phyloP scores from a whole-genome alignment of 331 rosid species.

The Dryas integrifolia region DNA sequence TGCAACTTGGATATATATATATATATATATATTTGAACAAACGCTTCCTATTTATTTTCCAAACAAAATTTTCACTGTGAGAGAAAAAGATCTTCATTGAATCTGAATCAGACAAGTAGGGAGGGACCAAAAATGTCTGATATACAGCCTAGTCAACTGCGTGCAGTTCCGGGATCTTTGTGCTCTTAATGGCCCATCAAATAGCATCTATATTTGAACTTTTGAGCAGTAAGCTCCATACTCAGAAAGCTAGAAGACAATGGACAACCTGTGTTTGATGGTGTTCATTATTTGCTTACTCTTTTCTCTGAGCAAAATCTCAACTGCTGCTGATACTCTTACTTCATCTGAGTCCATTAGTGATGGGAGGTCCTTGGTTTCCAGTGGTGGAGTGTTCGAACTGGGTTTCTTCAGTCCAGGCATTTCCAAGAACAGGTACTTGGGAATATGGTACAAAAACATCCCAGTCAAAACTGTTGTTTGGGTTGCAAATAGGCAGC shows the following conservation, averaged over 20 bases:
- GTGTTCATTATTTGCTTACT: slow-evolving; percentile 12
- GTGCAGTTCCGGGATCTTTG: background rate
- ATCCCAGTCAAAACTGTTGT: slow-evolving; percentile 11
- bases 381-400: slow-evolving; percentile 23
- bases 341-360: slow-evolving; percentile 35
- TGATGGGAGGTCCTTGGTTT: slow-evolving; percentile 45
- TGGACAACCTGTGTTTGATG: slow-evolving; percentile 23
- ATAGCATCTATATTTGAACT: background rate
- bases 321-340: slow-evolving; percentile 34
- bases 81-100: background rate
- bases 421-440: slow-evolving; percentile 16
- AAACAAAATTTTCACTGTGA: too few relatives aligned
- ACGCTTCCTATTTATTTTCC: too few relatives aligned
- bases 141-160: background rate
- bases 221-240: background rate
- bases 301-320: slow-evolving; percentile 10
- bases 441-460: slow-evolving; percentile 28
- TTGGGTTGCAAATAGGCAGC: slow-evolving; percentile 27
- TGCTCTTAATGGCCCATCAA: background rate
- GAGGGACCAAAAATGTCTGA: background rate
- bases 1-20: background rate
- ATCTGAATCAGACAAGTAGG: background rate
- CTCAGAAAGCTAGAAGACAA: background rate
- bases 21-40: too few relatives aligned
- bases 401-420: slow-evolving; percentile 28